phyloP scores from a whole-genome alignment of 768 basidiomycete genomes.

The Tulasnella sp. region DNA sequence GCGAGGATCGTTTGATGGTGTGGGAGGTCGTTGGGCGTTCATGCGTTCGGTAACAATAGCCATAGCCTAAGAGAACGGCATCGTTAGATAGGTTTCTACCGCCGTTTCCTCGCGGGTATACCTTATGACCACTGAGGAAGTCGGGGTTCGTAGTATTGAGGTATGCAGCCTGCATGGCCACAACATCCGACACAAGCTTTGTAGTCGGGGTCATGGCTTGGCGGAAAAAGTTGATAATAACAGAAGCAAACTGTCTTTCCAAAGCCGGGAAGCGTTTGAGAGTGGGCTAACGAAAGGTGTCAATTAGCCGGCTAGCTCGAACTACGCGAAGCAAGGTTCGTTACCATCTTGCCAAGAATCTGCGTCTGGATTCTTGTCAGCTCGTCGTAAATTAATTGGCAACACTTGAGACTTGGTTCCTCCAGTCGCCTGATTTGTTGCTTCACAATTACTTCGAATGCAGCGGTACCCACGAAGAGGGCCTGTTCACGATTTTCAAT shows the following conservation, averaged over 20 bases:
- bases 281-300: conserved; percentile 59
- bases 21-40: conserved; percentile 67
- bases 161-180: conserved; percentile 97
- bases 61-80: conserved; percentile 62
- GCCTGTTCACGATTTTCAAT: conserved; percentile 83
- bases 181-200: conserved; percentile 90
- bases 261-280: conserved; percentile 98
- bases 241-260: conserved; percentile 91
- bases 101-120: conserved; percentile 33
- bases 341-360: conserved; percentile 78
- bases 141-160: conserved; percentile 99
- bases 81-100: background rate
- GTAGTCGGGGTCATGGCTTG: conserved; percentile 88
- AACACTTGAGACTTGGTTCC: conserved; percentile 90
- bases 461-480: conserved; percentile 93
- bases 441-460: conserved; percentile 98
- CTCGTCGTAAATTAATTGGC: conserved; percentile 94
- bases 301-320: background rate
- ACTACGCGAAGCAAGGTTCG: conserved; percentile 32
- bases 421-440: conserved; percentile 97
- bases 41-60: conserved; percentile 78
- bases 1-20: conserved; percentile 62
- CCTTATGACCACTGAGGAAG: conserved; percentile 94
- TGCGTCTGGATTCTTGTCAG: conserved; percentile 93
- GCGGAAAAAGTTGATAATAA: conserved; percentile 97